These are phyloP conservation scores for Neurospora tetrasperma DNA, from an alignment of 495 filamentous ascomycete species.

Conservation along the genomic window DNA sequence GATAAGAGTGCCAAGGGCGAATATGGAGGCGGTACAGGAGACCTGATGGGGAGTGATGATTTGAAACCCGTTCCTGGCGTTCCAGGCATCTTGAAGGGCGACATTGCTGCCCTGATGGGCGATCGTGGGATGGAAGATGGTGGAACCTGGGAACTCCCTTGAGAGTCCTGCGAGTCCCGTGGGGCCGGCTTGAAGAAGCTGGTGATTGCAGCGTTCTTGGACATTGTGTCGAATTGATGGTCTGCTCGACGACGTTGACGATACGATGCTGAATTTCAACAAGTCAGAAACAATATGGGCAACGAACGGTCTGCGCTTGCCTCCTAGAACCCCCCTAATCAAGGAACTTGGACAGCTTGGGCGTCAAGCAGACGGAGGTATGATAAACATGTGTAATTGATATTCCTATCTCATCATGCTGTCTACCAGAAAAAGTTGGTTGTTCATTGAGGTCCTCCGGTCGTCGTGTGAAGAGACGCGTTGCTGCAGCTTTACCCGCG, in stretches of 20 bases:
- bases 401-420: background rate
- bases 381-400: background rate
- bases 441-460: background rate
- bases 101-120: background rate
- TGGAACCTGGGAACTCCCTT: background rate
- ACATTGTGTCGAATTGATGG: background rate
- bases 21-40: conserved; percentile 5
- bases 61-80: conserved; percentile 5
- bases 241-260: background rate
- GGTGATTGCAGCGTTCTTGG: conserved; percentile 21
- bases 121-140: background rate
- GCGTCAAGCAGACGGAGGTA: background rate
- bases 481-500: background rate
- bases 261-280: background rate
- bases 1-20: conserved; percentile 13
- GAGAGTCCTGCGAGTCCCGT: background rate
- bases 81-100: background rate
- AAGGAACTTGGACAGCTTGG: background rate
- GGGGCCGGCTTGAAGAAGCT: conserved; percentile 23
- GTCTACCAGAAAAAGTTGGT: background rate
- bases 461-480: background rate
- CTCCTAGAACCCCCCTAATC: too few relatives aligned
- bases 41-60: conserved; percentile 5
- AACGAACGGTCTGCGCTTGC: too few relatives aligned
- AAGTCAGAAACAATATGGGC: background rate